Base-by-base conservation (phyloP, 345 rosid species). In the Ailanthus altissimus region DNA sequence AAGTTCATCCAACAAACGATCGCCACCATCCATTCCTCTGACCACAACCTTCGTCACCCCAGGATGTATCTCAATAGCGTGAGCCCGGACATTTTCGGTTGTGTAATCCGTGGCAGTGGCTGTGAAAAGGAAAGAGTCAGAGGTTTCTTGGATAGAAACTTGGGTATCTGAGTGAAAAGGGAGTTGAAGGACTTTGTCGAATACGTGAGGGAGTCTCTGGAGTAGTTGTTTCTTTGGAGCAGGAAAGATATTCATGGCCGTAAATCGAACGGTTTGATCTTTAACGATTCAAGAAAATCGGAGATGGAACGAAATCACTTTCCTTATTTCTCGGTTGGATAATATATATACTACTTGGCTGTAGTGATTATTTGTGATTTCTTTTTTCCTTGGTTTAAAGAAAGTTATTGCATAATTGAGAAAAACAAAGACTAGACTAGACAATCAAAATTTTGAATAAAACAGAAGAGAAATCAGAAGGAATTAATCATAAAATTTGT, bases 41-140 rank as follows among this genome's bases (percentile, higher is more conserved):
- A 77, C 8, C 23, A 75, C 61, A 6, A 80, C 67, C 76, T 80
- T 80, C 16, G 72, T 75, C 58, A 75, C 66, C 51, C 83, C 83
- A 0, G 83, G 79, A 36, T 54, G 43, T 45, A 72, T 70, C 73
- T 80, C 65, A 32, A 76, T 50, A 7, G 60, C 61, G 20, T 38
- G 73, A 13, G 50, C 68, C 36, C 36, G 61, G 36, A 70, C 58
- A 36, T 58, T 49, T 9, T 65, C 45, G 21, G 36, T 26, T 12
- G 15, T 63, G 12, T 5, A 56, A 18, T 20, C 63, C n/a, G n/a
- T n/a, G 8, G 16, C 18, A 38, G 26, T 6, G 23, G 77, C 77
- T 2, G 68, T 38, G 62, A 81, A 76, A 47, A 49, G 65, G 63
- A 81, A 66, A 51, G 56, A 72, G n/a, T 76, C 77, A 0, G 73